Base-by-base conservation (phyloP, 2,329 filamentous ascomycete species). In the Verticillium longisporum region DNA sequence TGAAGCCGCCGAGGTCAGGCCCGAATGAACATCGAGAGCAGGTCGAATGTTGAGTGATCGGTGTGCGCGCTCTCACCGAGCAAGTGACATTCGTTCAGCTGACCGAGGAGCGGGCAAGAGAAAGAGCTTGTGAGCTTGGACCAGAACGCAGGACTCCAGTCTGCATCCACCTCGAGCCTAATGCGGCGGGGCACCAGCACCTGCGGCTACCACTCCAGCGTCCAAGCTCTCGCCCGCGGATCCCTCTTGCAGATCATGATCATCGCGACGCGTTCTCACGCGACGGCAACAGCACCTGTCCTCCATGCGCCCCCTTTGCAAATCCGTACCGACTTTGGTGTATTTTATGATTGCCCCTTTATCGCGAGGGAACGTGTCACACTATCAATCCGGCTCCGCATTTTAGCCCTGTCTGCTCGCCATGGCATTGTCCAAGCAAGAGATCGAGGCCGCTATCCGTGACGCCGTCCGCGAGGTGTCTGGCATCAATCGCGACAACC, bases 401-500 rank as follows among this genome's bases (percentile, higher is more conserved):
- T n/a, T 4, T 3, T 26, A 26, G 26, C 11, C n/a, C 7, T 11
- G 21, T 18, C 18, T 26, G 45, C 45, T 18, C 45, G 6, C 45
- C 15, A 82, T 81, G 78, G 71, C 76, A 6, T 76, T 77, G 2
- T 75, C 77, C 4, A 68, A 70, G 32, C 71, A 77, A 62, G 67
- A 72, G 50, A 71, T 86, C 31, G 77, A 82, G 65, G 67, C 73
- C 56, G 78, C 75, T 58, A 75, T 87, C 14, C 72, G 76, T 53
- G 70, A 77, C n/a, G 76, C 77, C 4, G 81, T 83, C 38, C 74
- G 71, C 58, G 72, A 75, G 2, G 67, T 84, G 50, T 84, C 79
- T 66, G 69, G 74, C 32, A 67, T 70, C 21, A 74, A 78, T 13
- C 75, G 77, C 4, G 78, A 82, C 21, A 65, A 75, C 3, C 76